A percentile compares a stretch with the other conserved stretches of the same genome.
Evolutionary conservation across 768 basidiomycete species (phyloP).

Genomic region (Phanerochaete sordida): DNA sequence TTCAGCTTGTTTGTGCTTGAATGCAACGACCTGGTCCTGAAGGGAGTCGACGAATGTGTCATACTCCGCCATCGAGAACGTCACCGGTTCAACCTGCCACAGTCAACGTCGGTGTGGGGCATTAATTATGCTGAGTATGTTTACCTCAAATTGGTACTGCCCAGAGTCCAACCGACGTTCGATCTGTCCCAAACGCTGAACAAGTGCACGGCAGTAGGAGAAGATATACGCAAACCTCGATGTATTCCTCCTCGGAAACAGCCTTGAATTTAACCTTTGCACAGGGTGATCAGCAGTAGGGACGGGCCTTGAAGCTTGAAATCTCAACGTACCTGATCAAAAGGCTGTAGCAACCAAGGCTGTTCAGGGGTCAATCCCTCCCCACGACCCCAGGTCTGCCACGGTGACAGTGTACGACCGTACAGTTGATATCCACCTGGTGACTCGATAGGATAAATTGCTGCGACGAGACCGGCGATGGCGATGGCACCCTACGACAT

Average conservation of each 20-base stretch:
- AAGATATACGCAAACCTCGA: constrained; percentile 33
- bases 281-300: neutral
- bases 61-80: constrained; percentile 54
- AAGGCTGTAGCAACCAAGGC: constrained; percentile 60
- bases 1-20: constrained; percentile 36
- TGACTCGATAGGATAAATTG: constrained; percentile 62
- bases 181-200: constrained; percentile 30
- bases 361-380: constrained; percentile 38
- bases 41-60: constrained; percentile 38
- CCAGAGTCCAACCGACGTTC: constrained; percentile 52
- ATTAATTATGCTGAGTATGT: too few species aligned
- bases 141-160: constrained; percentile 47
- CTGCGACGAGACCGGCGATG: constrained; percentile 61
- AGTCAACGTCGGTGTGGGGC: neutral
- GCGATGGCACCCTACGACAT: constrained; percentile 62
- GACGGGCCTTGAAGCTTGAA: neutral
- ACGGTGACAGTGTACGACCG: constrained; percentile 60
- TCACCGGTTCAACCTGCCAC: constrained; percentile 42
- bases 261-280: constrained; percentile 49
- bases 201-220: neutral
- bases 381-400: constrained; percentile 62
- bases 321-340: constrained; percentile 52
- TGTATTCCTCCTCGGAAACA: constrained; percentile 45
- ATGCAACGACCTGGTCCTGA: constrained; percentile 36
- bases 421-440: constrained; percentile 67